Evolutionary conservation across 2,329 filamentous ascomycete genomes (phyloP), one percentile per base, ranked within the genome.

Genomic region (Ophiostoma montium): DNA sequence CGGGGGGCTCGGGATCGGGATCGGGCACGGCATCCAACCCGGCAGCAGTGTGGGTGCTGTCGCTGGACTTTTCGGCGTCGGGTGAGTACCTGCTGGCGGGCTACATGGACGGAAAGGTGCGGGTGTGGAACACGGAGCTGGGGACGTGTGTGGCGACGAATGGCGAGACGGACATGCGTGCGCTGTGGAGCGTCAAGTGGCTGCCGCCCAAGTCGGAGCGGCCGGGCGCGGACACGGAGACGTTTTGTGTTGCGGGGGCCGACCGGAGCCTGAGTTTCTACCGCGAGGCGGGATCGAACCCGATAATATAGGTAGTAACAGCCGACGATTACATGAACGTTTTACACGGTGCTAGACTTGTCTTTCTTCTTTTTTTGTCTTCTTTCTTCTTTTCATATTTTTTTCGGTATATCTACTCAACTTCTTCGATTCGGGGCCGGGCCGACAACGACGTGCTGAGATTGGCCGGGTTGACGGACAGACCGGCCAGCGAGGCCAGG

Each of bases 71-170:
- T 87, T 96, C 83, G 63, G 78, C 86, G 60, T 94, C 85, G 5
- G 92, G 92, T 44, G 90, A 96, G 66, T 95, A 86, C 63, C 70
- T 98, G 12, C 72, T 96, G 3, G 94, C 84, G 60, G 86, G 87
- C 44, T 80, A 84, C 1, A 87, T 94, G 63, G 89, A 96, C 61
- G 90, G 92, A 35, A 95, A 94, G 65, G 86, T 85, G 53, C 95
- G 95, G 66, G 85, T 96, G 30, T 98, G 92, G 92, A 90, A 86
- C 30, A 77, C 95, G 52, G 88, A 95, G 58, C 77, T 81, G 32
- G 76, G 80, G 50, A 73, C 74, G 5, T 96, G 92, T 61, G 92
- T 98, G 41, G 88, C 90, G 12, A 98, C 92, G 10, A 87, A 95
- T 62, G 89, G 83, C 51, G 89, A 96, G 68, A 88, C 86, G 6